phyloP scores from a whole-genome alignment of 1,284 basidiomycete species.

The Testicularia cyperi region DNA sequence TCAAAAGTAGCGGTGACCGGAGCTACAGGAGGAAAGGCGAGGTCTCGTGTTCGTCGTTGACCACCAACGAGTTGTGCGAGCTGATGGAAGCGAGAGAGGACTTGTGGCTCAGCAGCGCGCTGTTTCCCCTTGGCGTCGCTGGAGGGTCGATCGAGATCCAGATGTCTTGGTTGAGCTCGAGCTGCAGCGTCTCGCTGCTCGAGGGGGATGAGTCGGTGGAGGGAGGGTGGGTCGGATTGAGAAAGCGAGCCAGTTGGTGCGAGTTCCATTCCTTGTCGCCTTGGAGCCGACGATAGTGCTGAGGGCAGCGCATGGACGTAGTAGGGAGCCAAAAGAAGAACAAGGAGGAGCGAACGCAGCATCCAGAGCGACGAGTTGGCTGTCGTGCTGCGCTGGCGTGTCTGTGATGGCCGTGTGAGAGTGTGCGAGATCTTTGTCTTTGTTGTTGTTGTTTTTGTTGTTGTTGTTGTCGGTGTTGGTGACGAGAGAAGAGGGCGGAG shows the following conservation, averaged over 20 bases:
- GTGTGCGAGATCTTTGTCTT: background rate
- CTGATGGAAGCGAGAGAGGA: slow-evolving; percentile 4
- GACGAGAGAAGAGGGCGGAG: slow-evolving; percentile 4
- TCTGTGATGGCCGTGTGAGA: too few relatives aligned
- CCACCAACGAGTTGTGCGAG: too few relatives aligned
- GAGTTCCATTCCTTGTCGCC: slow-evolving; percentile 17
- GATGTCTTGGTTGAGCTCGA: slow-evolving; percentile 15
- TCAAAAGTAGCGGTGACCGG: slow-evolving; percentile 2
- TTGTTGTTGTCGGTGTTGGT: slow-evolving; percentile 1
- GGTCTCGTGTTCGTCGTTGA: slow-evolving; percentile 20
- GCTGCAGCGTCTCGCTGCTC: background rate
- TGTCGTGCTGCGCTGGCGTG: background rate
- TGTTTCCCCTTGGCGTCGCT: background rate
- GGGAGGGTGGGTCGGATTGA: slow-evolving; percentile 1
- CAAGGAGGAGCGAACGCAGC: slow-evolving; percentile 21
- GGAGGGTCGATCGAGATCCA: slow-evolving; percentile 20
- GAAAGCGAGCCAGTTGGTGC: slow-evolving; percentile 7
- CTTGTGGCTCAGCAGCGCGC: slow-evolving; percentile 3
- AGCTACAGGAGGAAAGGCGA: slow-evolving; percentile 22
- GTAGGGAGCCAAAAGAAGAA: slow-evolving; percentile 29
- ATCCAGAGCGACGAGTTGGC: slow-evolving; percentile 7
- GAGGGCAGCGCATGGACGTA: slow-evolving; percentile 19
- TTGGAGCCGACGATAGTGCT: slow-evolving; percentile 4
- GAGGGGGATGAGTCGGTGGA: slow-evolving; percentile 1
- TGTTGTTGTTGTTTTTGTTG: background rate